These are phyloP conservation scores for Colletotrichum falcatum DNA, from an alignment of 2,329 filamentous ascomycete species.

Conservation along the genomic window DNA sequence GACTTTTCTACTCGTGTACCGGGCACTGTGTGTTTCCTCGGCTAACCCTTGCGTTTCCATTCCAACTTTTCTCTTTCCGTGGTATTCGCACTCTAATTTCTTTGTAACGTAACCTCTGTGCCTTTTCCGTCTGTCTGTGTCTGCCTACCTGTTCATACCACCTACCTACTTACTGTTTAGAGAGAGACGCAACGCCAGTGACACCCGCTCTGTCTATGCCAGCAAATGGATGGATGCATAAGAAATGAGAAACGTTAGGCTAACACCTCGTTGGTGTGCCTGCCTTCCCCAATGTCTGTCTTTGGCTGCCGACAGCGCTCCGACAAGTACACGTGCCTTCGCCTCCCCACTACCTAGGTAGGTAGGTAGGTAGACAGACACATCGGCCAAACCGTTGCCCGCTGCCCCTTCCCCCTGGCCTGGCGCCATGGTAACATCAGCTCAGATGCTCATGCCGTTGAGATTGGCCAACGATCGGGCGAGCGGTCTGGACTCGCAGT, in stretches of 20 bases:
- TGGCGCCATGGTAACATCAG: neutral
- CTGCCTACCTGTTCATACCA: neutral
- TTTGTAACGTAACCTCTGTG: neutral
- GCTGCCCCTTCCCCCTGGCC: no score
- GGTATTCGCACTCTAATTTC: neutral
- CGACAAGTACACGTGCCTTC: constrained; percentile 14
- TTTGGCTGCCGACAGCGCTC: neutral
- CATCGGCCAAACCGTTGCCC: neutral
- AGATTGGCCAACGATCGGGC: no score
- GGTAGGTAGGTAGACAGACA: neutral
- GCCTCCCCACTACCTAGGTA: no score
- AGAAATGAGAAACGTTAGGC: neutral
- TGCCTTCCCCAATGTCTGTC: neutral
- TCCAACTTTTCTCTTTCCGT: neutral
- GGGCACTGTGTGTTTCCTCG: no score
- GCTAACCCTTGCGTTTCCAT: neutral
- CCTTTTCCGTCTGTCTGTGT: neutral
- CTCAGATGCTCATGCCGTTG: neutral
- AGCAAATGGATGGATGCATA: neutral
- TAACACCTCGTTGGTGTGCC: neutral
- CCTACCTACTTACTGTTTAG: neutral
- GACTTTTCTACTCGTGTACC: neutral
- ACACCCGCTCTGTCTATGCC: neutral
- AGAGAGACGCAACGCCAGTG: constrained; percentile 5
- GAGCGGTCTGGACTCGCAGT: neutral